Evolutionary conservation across 208 protist genomes (phyloP), one percentile per base, ranked within the genome.

Genomic region (Entamoeba invadens): DNA sequence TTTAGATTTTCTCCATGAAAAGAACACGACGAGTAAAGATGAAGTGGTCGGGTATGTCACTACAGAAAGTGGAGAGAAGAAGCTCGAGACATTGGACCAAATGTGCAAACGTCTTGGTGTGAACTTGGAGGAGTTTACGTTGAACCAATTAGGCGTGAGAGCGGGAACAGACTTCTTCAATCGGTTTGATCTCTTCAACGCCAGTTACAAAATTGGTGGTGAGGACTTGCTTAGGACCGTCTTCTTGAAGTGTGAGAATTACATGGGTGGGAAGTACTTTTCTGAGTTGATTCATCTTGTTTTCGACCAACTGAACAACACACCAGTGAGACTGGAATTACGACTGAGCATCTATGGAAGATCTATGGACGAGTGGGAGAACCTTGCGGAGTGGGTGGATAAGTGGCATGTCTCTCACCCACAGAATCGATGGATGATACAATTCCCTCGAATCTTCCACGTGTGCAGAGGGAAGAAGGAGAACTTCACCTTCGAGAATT

Each of bases 1-100:
- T 21, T 95, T 98, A 31, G 95, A 96, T 57, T 99, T 98, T 95
- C 97, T 99, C 44, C 96, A 98, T 92, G 95, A 97, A 87, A 98
- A 99, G 94, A 96, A 98, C 57, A 97, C 95, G 94, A 96, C 96
- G 44, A 96, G 99, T 93, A 98, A 95, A 91, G 46, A 93, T 42
- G 50, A 91, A 47, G 16, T 45, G 44, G 51, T 44, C 35, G 35
- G n/a, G 57, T 8, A 91, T 92, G 50, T 45, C 25, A 44, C 45
- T 31, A 45, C 45, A 18, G 21, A 94, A 2, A 94, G 93, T 12
- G 91, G 94, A 25, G 18, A 21, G 4, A n/a, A 95, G 44, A 92
- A 94, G 3, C 95, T 95, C 50, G 94, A 95, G 42, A 57, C 87
- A n/a, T 92, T 96, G 42, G 42, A 93, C 10, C 57, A 87, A 42